phyloP scores from a whole-genome alignment of 2,329 filamentous ascomycete species.

The Tolypocladium paradoxum region DNA sequence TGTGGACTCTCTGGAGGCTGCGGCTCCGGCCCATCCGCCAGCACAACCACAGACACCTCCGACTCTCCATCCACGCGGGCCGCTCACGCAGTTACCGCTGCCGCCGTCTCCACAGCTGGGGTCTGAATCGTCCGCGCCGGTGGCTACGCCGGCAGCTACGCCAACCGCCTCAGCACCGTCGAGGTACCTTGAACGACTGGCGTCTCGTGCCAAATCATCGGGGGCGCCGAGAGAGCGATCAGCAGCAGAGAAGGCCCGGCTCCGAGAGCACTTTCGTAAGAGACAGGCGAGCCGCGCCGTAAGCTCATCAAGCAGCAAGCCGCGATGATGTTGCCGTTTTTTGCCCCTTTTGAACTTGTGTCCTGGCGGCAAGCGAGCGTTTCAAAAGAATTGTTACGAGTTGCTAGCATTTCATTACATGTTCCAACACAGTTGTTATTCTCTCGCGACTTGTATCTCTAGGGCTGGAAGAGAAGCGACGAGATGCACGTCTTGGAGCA shows the following conservation, averaged over 20 bases:
- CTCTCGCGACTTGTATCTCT: not conserved
- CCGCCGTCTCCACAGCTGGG: conserved; percentile 8
- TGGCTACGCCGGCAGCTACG: conserved; percentile 7
- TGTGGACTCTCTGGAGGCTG: not conserved
- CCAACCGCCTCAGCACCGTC: conserved; percentile 7
- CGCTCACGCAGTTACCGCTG: not conserved
- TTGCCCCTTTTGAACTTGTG: not conserved
- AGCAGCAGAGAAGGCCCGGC: conserved; percentile 11
- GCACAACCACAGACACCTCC: not conserved
- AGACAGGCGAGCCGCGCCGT: conserved; percentile 4
- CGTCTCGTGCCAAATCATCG: not conserved
- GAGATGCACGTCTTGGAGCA: not conserved
- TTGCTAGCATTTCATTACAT: not conserved
- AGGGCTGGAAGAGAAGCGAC: not conserved
- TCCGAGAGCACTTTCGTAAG: conserved; percentile 17
- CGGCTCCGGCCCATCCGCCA: not conserved
- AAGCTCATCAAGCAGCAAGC: not conserved
- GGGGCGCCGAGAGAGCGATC: conserved; percentile 5
- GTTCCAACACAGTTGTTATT: no score
- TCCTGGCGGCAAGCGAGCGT: not conserved
- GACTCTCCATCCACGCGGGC: not conserved
- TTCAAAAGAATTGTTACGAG: not conserved
- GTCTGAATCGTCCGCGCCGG: conserved; percentile 7
- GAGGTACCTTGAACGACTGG: conserved; percentile 1
- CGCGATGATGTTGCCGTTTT: not conserved